A percentile compares a stretch with the other conserved stretches of the same genome.
phyloP scores from a whole-genome alignment of 1,139 yeast genomes.

The Geotrichum candidum region DNA sequence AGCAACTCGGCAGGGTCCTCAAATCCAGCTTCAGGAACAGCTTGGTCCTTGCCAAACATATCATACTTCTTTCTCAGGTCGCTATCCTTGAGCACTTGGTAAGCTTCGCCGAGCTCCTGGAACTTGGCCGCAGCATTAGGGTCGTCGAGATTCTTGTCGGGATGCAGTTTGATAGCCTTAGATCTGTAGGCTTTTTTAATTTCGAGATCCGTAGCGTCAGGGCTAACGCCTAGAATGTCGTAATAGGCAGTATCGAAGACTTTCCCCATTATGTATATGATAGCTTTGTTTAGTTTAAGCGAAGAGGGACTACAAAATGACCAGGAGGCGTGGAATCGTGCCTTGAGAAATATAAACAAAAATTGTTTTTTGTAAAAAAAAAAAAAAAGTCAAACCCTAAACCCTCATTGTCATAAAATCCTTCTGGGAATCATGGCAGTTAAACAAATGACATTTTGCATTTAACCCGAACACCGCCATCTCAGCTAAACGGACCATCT shows the following conservation, averaged over 20 bases:
- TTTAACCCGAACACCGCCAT: not conserved
- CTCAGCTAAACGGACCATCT: not conserved
- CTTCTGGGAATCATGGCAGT: not conserved
- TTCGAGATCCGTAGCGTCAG: constrained; percentile 71
- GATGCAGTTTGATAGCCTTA: constrained; percentile 84
- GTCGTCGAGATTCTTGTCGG: constrained; percentile 90
- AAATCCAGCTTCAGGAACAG: constrained; percentile 75
- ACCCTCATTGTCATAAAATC: not conserved
- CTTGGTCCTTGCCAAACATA: constrained; percentile 77
- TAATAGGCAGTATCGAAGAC: constrained; percentile 92
- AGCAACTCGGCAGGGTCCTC: constrained; percentile 88
- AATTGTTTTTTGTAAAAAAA: not conserved
- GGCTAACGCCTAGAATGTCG: constrained; percentile 61
- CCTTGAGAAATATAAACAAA: not conserved
- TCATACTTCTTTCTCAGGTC: constrained; percentile 71
- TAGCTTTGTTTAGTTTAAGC: not conserved
- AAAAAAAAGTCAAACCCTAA: not conserved
- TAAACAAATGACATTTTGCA: not conserved
- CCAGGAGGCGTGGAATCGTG: not conserved
- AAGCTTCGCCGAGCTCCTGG: constrained; percentile 43
- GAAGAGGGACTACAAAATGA: not conserved
- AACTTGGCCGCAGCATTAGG: constrained; percentile 66
- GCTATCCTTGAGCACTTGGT: constrained; percentile 64
- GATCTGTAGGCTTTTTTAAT: constrained; percentile 91
- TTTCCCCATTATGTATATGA: constrained; percentile 40